Conservation (phyloP, 371 early-diverging fungal genomes). For the Lichtheimia corymbifera region DNA sequence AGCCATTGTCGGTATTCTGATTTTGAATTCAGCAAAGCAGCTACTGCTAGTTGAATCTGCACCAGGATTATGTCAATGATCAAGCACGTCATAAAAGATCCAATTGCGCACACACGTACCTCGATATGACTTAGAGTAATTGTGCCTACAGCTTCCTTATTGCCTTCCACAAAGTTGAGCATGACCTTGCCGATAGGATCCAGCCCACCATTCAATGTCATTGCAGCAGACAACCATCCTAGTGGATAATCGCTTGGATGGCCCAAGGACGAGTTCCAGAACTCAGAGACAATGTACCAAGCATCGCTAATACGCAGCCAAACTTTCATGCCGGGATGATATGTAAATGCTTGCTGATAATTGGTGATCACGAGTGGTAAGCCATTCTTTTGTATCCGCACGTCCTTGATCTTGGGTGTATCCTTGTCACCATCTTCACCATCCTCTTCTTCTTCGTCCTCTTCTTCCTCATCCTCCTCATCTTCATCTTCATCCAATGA, state of each 20-base stretch:
- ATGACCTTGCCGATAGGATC: conserved; percentile 32
- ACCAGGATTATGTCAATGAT: not conserved
- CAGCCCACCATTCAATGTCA: conserved; percentile 11
- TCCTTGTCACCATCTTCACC: conserved; percentile 29
- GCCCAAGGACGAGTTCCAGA: conserved; percentile 41
- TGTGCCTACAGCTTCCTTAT: conserved; percentile 19
- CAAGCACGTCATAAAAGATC: not conserved
- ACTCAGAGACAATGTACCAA: conserved; percentile 59
- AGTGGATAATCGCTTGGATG: conserved; percentile 26
- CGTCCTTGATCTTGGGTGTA: conserved; percentile 59
- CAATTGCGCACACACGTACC: conserved; percentile 9
- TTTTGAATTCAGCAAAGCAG: conserved; percentile 60
- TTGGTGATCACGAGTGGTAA: conserved; percentile 73
- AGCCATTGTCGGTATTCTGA: conserved; percentile 68
- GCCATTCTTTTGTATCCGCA: conserved; percentile 65
- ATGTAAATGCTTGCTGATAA: conserved; percentile 73
- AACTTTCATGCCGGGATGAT: conserved; percentile 64
- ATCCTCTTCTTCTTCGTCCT: not conserved
- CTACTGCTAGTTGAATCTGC: conserved; percentile 65
- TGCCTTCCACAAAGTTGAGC: conserved; percentile 20
- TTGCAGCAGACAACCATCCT: conserved; percentile 35
- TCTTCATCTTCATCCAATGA: not conserved
- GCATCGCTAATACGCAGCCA: conserved; percentile 79
- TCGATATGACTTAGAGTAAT: conserved; percentile 42
- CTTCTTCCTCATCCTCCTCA: conserved; percentile 2